Base-by-base conservation (phyloP, 1,284 basidiomycete genomes). In the Trametes pubescens region DNA sequence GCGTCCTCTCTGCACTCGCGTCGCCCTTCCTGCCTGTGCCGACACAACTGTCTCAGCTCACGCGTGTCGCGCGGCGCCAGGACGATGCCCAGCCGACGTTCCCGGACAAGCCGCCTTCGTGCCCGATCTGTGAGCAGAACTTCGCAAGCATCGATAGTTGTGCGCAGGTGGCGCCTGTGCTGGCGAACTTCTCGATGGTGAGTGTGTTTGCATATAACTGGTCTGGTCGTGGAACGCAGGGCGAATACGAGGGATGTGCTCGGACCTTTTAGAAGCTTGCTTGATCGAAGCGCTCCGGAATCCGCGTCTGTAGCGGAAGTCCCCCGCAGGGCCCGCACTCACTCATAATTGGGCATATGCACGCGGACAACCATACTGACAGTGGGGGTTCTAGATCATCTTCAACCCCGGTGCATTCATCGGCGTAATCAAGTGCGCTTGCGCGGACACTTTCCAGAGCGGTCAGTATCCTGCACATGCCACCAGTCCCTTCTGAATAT, bases 381-480 rank as follows among this genome's bases (percentile, higher is more conserved):
- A 16, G 16, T 37, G 14, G 4, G 26, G 22, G 13, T 34, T 46
- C 14, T 37, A 89, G 87, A 79, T 89, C 69, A 81, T 89, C 48
- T 85, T 85, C 69, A 88, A 88, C 68, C 88, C 88, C 0, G 82
- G 83, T 24, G 82, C 82, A 1, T 89, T 89, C 74, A 79, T 88
- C 63, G 81, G 83, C 68, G 80, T 88, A 38, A 89, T 91, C 73
- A 82, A 86, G 73, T 91, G 89, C 74, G 82, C 88, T 2, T 92
- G 90, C 71, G 81, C 83, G 8, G 86, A 89, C 66, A 89, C 86
- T 0, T 89, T 90, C 76, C 83, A 86, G 72, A 79, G 86, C 46
- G 82, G 72, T 73, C 26, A 61, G 71, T 64, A 34, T 35, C 56
- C 26, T 29, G 54, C 47, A 38, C 21, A 6, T 24, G 26, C 35